Evolutionary conservation across 306 rosid genomes (phyloP), one percentile per base, ranked within the genome.

Genomic region (Fragaria nilgerrensis): DNA sequence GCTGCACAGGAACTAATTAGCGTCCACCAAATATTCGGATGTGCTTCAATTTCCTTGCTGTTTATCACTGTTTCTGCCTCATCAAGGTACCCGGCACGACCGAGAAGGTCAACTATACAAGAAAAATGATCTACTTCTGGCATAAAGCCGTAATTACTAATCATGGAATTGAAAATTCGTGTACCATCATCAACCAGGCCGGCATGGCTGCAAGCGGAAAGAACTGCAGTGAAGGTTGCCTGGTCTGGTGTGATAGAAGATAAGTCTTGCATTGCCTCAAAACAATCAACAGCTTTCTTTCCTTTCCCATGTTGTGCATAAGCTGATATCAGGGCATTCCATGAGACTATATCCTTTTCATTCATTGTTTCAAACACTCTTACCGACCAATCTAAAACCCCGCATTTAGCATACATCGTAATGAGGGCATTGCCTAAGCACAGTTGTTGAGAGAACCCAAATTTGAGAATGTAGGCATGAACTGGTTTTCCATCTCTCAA

Each of bases 1-100:
- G 92, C 88, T 67, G 94, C 96, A 81, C 96, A 93, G 22, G 97
- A 93, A 82, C 97, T 89, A 71, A 93, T 86, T 84, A 93, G 81
- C 27, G 96, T 78, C 97, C 96, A 90, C 85, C 87, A 93, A 7
- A 90, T 85, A 68, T 88, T 82, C 43, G 94, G 77, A 79, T 90
- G 88, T 49, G 88, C 83, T 75, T 87, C 82, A 56, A 88, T 85
- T 43, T 66, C 76, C 80, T 86, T 82, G 75, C 82, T 76, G 77
- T 82, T 74, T 72, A 89, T 81, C 44, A 89, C 82, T 49, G 66
- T 85, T 86, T 90, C 90, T 9, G 91, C 94, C 84, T 90, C 94
- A 12, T 90, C 91, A 63, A 93, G 88, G 78, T 90, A 86, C 70
- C 94, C 96, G 20, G 84, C 85, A 53, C 94, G 93, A 63, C 95